Conservation (phyloP, 305 asterid genomes). For the Andrographis paniculata region DNA sequence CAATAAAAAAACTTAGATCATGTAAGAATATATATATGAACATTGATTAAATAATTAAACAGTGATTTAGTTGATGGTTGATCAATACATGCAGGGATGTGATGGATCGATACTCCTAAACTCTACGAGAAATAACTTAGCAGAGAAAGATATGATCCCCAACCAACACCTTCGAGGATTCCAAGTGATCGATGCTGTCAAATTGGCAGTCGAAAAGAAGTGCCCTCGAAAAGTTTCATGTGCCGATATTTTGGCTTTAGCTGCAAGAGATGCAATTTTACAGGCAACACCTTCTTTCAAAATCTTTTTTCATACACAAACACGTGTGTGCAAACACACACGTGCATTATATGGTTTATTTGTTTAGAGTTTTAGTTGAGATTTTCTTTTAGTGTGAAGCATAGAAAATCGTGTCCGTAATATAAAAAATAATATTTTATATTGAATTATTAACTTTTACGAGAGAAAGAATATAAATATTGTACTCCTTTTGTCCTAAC, state of each 20-base stretch:
- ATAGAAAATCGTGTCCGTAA: too few species aligned
- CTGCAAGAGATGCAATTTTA: slow-evolving; percentile 22
- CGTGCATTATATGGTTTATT: too few species aligned
- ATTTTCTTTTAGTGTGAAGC: too few species aligned
- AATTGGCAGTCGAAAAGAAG: slow-evolving; percentile 21
- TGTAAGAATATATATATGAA: too few species aligned
- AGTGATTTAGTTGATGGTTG: background rate
- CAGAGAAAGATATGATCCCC: slow-evolving; percentile 30
- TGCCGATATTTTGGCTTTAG: slow-evolving; percentile 31
- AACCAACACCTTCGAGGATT: slow-evolving; percentile 24
- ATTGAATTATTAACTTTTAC: too few species aligned
- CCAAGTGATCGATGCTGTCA: slow-evolving; percentile 25
- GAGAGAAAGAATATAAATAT: too few species aligned
- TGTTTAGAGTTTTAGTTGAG: too few species aligned
- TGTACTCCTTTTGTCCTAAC: too few species aligned
- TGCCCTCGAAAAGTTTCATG: slow-evolving; percentile 26
- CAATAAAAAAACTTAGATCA: too few species aligned
- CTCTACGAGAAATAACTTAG: slow-evolving; percentile 17
- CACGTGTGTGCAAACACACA: background rate
- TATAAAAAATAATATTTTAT: too few species aligned
- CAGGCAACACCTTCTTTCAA: background rate
- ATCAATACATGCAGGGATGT: slow-evolving; percentile 22
- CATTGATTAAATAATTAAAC: too few species aligned
- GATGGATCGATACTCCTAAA: slow-evolving; percentile 10
- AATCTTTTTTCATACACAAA: background rate